Percentiles rank a stretch among this genome's conserved stretches.
Conservation (phyloP, 192 early-diverging fungal genomes). For the Backusella sp. region DNA sequence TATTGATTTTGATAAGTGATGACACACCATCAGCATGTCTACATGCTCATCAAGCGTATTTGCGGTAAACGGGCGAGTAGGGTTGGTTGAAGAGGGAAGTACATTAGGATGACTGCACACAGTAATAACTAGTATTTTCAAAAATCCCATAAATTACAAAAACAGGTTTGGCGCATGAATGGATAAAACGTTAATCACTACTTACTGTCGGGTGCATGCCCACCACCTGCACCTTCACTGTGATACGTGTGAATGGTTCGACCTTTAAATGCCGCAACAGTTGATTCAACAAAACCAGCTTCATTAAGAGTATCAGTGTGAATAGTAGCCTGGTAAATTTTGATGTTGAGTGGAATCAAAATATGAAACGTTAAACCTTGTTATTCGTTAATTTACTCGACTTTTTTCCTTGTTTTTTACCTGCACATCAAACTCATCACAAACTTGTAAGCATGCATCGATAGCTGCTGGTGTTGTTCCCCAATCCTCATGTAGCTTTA, state of each 20-base stretch:
- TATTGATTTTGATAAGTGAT: slow-evolving; percentile 89
- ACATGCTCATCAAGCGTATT: slow-evolving; percentile 98
- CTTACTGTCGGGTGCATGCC: slow-evolving; percentile 83
- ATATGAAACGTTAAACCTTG: too few species aligned
- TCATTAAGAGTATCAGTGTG: slow-evolving; percentile 99
- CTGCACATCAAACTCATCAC: slow-evolving; percentile 86
- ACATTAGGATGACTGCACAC: slow-evolving; percentile 82
- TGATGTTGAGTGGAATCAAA: neutral
- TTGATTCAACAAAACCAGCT: slow-evolving; percentile 92
- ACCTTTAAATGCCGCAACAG: slow-evolving; percentile 85
- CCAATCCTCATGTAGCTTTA: slow-evolving; percentile 97
- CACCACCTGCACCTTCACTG: slow-evolving; percentile 95
- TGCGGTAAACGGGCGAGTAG: slow-evolving; percentile 87
- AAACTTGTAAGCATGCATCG: slow-evolving; percentile 81
- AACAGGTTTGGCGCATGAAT: neutral
- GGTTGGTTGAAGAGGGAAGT: slow-evolving; percentile 93
- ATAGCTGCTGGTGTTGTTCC: slow-evolving; percentile 94
- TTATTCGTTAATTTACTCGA: too few species aligned
- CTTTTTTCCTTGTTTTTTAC: slow-evolving; percentile 23
- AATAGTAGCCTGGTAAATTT: slow-evolving; percentile 66
- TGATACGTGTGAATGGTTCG: slow-evolving; percentile 97
- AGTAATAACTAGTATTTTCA: slow-evolving; percentile 45
- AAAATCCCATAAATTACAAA: neutral
- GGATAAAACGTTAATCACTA: neutral
- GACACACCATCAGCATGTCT: slow-evolving; percentile 99